phyloP scores from a whole-genome alignment of 768 basidiomycete species.

The Macrolepiota albuminosa region DNA sequence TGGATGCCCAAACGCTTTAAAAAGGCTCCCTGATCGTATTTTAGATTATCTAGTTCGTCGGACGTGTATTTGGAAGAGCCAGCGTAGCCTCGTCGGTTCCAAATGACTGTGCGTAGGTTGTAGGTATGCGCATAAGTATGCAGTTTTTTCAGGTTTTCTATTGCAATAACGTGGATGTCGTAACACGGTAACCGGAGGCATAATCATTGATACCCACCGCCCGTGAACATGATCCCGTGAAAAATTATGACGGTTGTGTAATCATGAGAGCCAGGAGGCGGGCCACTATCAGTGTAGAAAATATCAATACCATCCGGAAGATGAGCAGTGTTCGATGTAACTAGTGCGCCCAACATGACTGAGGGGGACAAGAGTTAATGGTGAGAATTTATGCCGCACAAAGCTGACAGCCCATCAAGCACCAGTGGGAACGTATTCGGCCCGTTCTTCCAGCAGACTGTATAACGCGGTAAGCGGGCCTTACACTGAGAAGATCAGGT shows the following conservation, averaged over 20 bases:
- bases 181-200: background rate
- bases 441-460: background rate
- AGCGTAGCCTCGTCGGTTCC: slow-evolving; percentile 28
- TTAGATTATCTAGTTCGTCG: slow-evolving; percentile 26
- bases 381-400: background rate
- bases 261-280: slow-evolving; percentile 19
- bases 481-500: background rate
- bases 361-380: background rate
- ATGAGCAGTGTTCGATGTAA: slow-evolving; percentile 4
- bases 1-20: slow-evolving; percentile 22
- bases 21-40: slow-evolving; percentile 18
- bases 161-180: background rate
- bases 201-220: slow-evolving; percentile 21
- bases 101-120: slow-evolving; percentile 24
- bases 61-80: slow-evolving; percentile 28
- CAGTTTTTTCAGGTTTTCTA: slow-evolving; percentile 16
- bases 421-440: background rate
- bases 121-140: slow-evolving; percentile 17
- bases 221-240: slow-evolving; percentile 30
- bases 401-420: background rate
- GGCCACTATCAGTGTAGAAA: slow-evolving; percentile 30
- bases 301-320: slow-evolving; percentile 20
- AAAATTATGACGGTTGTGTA: slow-evolving; percentile 32
- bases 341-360: background rate
- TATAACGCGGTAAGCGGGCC: background rate